These are phyloP conservation scores for Heracleum sosnowskyi DNA, from an alignment of 129 eudicot genomes.

Conservation along the genomic window DNA sequence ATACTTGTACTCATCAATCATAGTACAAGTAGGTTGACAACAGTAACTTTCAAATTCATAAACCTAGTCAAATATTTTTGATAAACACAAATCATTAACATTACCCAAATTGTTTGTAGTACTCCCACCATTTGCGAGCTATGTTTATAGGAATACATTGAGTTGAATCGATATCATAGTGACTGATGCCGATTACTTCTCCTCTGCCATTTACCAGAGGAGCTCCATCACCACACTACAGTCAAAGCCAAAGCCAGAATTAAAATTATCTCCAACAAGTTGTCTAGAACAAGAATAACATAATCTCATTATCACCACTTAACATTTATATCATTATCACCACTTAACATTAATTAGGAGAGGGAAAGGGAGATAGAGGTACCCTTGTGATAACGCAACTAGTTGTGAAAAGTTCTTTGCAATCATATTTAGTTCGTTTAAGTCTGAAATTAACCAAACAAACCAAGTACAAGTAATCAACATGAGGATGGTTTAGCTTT, in stretches of 20 bases:
- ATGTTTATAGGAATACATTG: neutral
- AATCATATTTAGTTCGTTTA: neutral
- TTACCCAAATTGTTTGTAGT: neutral
- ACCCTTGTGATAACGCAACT: neutral
- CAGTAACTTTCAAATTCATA: too few relatives aligned
- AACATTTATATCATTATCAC: neutral
- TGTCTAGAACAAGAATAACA: neutral
- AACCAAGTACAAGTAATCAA: neutral
- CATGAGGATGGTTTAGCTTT: neutral
- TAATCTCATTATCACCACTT: neutral
- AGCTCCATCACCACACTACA: neutral
- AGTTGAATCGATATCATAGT: neutral
- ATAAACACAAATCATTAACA: neutral
- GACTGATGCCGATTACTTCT: neutral
- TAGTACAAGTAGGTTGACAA: too few relatives aligned
- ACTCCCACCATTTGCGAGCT: neutral
- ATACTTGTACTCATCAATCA: neutral
- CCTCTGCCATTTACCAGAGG: neutral
- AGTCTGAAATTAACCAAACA: neutral
- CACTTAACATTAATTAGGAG: neutral
- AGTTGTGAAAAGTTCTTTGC: conserved; percentile 1
- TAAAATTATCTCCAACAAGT: neutral
- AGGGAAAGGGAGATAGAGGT: neutral
- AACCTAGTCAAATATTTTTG: neutral
- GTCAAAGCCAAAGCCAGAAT: neutral